phyloP scores from a whole-genome alignment of 306 rosid genomes.

The Castanea crenata region DNA sequence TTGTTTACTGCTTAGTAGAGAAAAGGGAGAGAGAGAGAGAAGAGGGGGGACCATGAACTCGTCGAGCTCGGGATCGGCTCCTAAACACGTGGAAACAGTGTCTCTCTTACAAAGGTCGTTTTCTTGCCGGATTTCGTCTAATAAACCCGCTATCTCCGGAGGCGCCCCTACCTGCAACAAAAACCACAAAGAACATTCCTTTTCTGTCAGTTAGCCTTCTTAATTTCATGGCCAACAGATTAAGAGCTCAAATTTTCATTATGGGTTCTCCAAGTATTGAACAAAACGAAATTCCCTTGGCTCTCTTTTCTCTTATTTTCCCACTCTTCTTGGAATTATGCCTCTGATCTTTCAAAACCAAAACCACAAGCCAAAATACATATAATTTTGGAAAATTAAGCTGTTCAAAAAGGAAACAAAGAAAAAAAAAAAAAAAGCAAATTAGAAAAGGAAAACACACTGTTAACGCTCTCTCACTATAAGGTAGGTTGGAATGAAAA shows the following conservation, averaged over 20 bases:
- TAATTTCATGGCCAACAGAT: too few species aligned
- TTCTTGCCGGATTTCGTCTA: constrained; percentile 79
- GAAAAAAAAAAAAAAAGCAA: too few species aligned
- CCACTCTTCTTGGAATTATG: background rate
- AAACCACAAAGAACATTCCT: background rate
- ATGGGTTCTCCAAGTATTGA: too few species aligned
- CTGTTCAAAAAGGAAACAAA: too few species aligned
- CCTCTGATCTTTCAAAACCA: background rate
- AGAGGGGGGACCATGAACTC: constrained; percentile 90
- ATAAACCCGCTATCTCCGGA: constrained; percentile 71
- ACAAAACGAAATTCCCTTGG: background rate
- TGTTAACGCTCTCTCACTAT: background rate
- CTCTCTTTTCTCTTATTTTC: background rate
- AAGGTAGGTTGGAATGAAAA: background rate
- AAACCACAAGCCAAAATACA: background rate
- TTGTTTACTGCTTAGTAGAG: background rate
- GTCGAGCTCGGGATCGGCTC: constrained; percentile 99
- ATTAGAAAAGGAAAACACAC: too few species aligned
- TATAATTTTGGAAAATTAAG: too few species aligned
- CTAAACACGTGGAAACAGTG: constrained; percentile 76
- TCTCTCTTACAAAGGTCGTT: constrained; percentile 54
- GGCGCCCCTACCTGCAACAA: constrained; percentile 84
- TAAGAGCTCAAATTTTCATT: too few species aligned
- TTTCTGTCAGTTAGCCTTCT: background rate
- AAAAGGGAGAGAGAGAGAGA: constrained; percentile 17